phyloP scores from a whole-genome alignment of 495 filamentous ascomycete genomes.

The Aspergillus avenaceus region DNA sequence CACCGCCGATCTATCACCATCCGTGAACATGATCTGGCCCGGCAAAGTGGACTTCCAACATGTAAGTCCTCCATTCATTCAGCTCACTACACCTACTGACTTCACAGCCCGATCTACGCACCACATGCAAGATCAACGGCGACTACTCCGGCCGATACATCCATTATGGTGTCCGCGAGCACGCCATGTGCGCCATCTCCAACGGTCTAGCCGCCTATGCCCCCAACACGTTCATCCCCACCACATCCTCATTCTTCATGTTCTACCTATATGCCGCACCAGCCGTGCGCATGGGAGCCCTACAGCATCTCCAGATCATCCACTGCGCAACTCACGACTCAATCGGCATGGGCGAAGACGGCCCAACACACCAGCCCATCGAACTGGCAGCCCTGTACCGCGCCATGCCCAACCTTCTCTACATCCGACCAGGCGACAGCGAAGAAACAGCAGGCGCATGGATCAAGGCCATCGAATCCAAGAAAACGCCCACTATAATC shows the following conservation, averaged over 20 bases:
- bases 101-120: slow-evolving; percentile 36
- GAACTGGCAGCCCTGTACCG: slow-evolving; percentile 54
- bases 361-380: slow-evolving; percentile 59
- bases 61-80: slow-evolving; percentile 21
- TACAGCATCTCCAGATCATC: slow-evolving; percentile 52
- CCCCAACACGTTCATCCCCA: slow-evolving; percentile 46
- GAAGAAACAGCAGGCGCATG: slow-evolving; percentile 56
- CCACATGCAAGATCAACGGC: slow-evolving; percentile 44
- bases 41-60: slow-evolving; percentile 51
- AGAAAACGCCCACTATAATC: slow-evolving; percentile 43
- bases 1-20: slow-evolving; percentile 55
- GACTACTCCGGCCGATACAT: slow-evolving; percentile 50
- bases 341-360: slow-evolving; percentile 57
- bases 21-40: slow-evolving; percentile 55
- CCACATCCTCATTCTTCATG: slow-evolving; percentile 57
- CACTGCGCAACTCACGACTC: slow-evolving; percentile 59
- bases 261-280: slow-evolving; percentile 60
- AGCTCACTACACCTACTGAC: neutral
- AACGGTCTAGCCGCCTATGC: slow-evolving; percentile 52
- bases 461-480: slow-evolving; percentile 43
- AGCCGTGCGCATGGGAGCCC: slow-evolving; percentile 56
- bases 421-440: slow-evolving; percentile 53
- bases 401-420: slow-evolving; percentile 58
- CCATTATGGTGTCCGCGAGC: slow-evolving; percentile 51
- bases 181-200: slow-evolving; percentile 50